phyloP scores from a whole-genome alignment of 176 grass and related monocot species.

The Juncus effusus region DNA sequence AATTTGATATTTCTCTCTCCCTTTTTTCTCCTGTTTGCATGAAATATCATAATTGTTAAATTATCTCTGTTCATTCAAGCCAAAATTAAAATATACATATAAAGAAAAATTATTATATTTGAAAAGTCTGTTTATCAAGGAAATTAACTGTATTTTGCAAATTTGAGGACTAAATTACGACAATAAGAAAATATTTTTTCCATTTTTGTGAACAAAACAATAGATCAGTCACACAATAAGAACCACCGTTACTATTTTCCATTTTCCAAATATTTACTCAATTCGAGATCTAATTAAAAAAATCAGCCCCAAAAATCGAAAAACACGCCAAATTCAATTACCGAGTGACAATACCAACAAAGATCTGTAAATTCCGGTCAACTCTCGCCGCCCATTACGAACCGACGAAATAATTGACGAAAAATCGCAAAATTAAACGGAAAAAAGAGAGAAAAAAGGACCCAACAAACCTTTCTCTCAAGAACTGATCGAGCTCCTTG shows the following conservation, averaged over 20 bases:
- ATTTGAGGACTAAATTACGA: not conserved
- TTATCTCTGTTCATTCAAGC: not conserved
- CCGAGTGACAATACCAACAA: not conserved
- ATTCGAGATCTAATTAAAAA: not conserved
- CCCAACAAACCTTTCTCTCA: not conserved
- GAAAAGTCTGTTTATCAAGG: not conserved
- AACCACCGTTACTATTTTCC: not conserved
- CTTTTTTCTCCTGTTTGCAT: constrained; percentile 14
- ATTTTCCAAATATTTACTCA: not conserved
- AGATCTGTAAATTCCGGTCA: constrained; percentile 5
- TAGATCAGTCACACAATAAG: no score
- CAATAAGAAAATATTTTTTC: not conserved
- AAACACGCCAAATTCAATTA: not conserved
- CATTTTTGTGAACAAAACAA: not conserved
- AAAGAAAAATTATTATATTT: not conserved
- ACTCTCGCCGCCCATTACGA: not conserved
- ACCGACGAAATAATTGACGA: not conserved
- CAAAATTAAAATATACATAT: not conserved
- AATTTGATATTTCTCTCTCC: constrained; percentile 1
- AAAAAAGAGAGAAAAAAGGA: not conserved
- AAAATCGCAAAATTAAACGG: constrained; percentile 5
- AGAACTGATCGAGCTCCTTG: constrained; percentile 5
- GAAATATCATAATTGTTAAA: not conserved
- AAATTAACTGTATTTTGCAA: not conserved
- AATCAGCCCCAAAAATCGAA: not conserved